Evolutionary conservation across 768 basidiomycete species (phyloP), one percentile per base, ranked within the genome.

Genomic region (Tremella mesenterica): DNA sequence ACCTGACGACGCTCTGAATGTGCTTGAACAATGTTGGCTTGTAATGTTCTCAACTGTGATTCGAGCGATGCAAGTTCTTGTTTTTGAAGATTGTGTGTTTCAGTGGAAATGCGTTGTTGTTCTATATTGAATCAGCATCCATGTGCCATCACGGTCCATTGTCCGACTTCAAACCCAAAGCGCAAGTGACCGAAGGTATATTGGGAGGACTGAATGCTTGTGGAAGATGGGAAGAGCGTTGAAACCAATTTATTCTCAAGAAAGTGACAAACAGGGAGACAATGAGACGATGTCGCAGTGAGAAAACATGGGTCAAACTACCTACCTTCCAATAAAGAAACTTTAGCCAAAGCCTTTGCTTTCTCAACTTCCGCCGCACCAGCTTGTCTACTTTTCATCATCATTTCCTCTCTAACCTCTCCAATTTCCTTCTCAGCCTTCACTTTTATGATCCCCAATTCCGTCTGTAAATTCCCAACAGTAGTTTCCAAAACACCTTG

Each of bases 271-370:
- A n/a, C n/a, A n/a, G n/a, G n/a, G n/a, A n/a, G n/a, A n/a, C n/a
- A n/a, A n/a, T n/a, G n/a, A n/a, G n/a, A n/a, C n/a, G n/a, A 25
- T 16, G 3, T 16, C 25, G 16, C 34, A 23, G 25, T 1, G 16
- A 7, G 34, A 18, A 36, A 12, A 12, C 33, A 18, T 10, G 10
- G 33, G 33, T 36, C 33, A 36, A 36, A 10, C 1, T 21, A 73
- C 82, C 54, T 56, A 83, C 91, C 89, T 28, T 81, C 79, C 25
- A 89, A 77, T 64, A 81, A 83, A 45, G 91, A 86, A 20, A 83
- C 78, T 74, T 85, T 84, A 1, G 89, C 89, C 57, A 85, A 85
- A 1, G 86, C 83, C 68, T 87, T 90, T 1, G 89, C 90, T 14
- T 91, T 76, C 1, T 79, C 77, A 23, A 86, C 80, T 48, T 79